Base-by-base conservation (phyloP, 345 rosid species). In the Melaleuca alternifolia region DNA sequence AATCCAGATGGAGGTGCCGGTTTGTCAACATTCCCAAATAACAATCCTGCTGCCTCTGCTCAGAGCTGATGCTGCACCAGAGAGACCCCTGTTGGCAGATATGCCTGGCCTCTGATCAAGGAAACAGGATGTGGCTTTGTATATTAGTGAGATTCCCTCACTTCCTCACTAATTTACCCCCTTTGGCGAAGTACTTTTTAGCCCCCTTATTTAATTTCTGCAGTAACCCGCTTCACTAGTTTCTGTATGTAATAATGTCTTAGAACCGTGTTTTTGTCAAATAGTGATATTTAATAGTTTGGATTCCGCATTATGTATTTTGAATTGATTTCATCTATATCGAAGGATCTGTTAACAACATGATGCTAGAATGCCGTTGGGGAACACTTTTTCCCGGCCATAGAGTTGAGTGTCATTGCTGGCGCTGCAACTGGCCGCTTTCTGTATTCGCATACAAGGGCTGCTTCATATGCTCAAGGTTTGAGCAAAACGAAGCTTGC, bases 1-100 rank as follows among this genome's bases (percentile, higher is more conserved):
- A 89, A 89, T 86, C 92, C 94, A 1, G 98, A 95, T 24, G 86
- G 90, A 86, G 91, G 90, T 86, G 84, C 82, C 52, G 93, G 94
- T 84, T 89, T 92, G 89, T 89, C 95, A 2, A 86, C 93, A 16
- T 87, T 90, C 84, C 89, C 93, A 12, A 90, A 90, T 65, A 88
- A 90, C 82, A 95, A 92, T 84, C 93, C 96, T 11, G 96, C 99
- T 5, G 94, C 99, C 82, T 94, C 99, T 37, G 94, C 98, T 84
- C 98, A 95, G 88, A 95, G 95, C 88, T 96, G 90, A 59, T 82
- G 57, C 51, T 13, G 82, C 44, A 50, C 87, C 61, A 41, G 83
- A 88, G 26, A 33, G 44, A 28, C 85, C 54, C 13, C 53, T 50
- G 44, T 51, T 37, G 53, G 84, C 59, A 15, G 56, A 52, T 51